Base-by-base conservation (phyloP, 352 stramenopile genomes). In the Pythium rhizo-oryzae region DNA sequence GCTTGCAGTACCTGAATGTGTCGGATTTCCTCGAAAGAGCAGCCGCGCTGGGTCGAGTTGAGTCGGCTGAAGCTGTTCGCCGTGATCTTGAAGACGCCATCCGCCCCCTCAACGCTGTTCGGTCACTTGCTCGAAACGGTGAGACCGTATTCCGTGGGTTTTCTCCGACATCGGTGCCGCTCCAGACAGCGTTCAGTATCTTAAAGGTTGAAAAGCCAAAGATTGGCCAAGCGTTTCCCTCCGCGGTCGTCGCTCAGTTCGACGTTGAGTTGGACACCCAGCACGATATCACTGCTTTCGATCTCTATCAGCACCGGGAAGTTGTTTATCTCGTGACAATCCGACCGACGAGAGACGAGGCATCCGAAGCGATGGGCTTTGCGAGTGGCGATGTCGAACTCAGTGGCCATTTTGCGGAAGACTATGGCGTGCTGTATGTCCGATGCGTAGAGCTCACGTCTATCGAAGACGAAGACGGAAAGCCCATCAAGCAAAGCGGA, bases 301-400 rank as follows among this genome's bases (percentile, higher is more conserved):
- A 99, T 74, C 73, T 75, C 9, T 82, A 98, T 28, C 79, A 92
- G 46, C 81, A 98, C 21, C 91, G 97, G 50, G 97, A 99, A 67
- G 94, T 98, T 54, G 71, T 99, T 8, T 99, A 98, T 75, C 76
- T 99, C 18, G 72, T 99, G 50, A 83, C 77, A 16, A 69, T 99
- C 8, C 72, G 76, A 46, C 78, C 81, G 15, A 85, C 79, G 1
- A 70, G 72, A 25, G 83, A 92, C 49, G 88, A 94, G 78, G 86
- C 79, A 8, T 74, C 77, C 9, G 84, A 96, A 50, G 71, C 79
- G 2, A 84, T 92, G 75, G 81, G 80, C 5, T 88, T 89, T 43
- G 9, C 25, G 4, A 21, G 35, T 57, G 52, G 75, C 51, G 67
- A 75, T 47, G 47, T 16, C 50, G 82, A 92, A 69, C 59, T 62